Conservation (phyloP, 1,284 basidiomycete genomes). For the Amylostereum areolatum region DNA sequence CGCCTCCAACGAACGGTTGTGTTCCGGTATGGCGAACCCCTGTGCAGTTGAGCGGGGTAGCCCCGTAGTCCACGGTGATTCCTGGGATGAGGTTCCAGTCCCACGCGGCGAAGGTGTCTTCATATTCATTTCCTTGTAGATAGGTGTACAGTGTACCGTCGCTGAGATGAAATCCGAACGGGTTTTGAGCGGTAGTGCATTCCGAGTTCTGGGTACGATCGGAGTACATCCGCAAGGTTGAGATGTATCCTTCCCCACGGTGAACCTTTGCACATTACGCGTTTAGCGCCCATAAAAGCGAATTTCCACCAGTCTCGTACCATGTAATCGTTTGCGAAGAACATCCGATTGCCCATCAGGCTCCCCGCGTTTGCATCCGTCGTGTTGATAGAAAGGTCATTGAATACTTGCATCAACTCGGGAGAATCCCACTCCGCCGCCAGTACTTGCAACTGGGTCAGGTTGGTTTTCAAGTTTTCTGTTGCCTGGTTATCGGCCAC, state of each 20-base stretch:
- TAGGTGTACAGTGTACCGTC: conserved; percentile 54
- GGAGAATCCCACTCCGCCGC: conserved; percentile 39
- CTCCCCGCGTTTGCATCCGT: conserved; percentile 42
- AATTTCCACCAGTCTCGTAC: conserved; percentile 20
- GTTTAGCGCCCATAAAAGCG: too few species aligned
- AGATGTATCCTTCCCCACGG: conserved; percentile 41
- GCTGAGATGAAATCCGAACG: conserved; percentile 52
- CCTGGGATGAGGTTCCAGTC: conserved; percentile 64
- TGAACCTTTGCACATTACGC: conserved; percentile 31
- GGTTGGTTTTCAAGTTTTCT: conserved; percentile 43
- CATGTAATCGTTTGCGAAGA: conserved; percentile 58
- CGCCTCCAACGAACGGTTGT: conserved; percentile 50
- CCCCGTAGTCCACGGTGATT: conserved; percentile 48
- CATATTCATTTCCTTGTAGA: conserved; percentile 50
- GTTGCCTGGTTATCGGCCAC: conserved; percentile 47
- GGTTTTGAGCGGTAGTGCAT: conserved; percentile 53
- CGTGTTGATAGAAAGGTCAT: conserved; percentile 26
- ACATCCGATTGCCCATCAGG: conserved; percentile 50
- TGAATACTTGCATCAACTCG: conserved; percentile 31
- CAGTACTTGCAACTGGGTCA: conserved; percentile 39
- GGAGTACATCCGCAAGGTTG: conserved; percentile 54
- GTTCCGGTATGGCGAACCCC: conserved; percentile 32
- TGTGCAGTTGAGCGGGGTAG: conserved; percentile 36
- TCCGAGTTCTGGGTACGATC: conserved; percentile 50
- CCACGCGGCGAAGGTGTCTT: conserved; percentile 53